A percentile compares a stretch with the other conserved stretches of the same genome.
Evolutionary conservation across 108 stramenopile species (phyloP).

Genomic region (Mediolabrus comicus): DNA sequence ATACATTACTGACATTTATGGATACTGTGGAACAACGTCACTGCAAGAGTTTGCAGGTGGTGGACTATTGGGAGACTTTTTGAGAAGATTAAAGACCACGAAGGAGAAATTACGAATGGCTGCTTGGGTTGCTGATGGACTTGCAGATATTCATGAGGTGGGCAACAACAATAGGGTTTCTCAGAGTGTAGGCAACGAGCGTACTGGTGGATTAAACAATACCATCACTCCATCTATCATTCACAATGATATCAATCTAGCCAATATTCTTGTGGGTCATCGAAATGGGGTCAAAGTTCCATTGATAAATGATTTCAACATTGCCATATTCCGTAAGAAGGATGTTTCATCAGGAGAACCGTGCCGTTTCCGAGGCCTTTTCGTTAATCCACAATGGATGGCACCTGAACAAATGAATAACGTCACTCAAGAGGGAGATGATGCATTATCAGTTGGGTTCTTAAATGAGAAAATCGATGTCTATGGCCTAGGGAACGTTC

Average conservation of each 20-base stretch:
- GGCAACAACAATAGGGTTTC: conserved; percentile 17
- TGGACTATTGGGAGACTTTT: conserved; percentile 27
- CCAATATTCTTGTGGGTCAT: conserved; percentile 60
- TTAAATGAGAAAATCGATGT: conserved; percentile 65
- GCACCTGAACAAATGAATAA: conserved; percentile 78
- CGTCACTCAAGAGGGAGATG: conserved; percentile 23
- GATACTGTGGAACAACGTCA: conserved; percentile 69
- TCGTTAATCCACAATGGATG: conserved; percentile 79
- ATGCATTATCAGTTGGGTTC: conserved; percentile 30
- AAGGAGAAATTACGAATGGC: conserved; percentile 67
- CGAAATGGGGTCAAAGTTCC: conserved; percentile 50
- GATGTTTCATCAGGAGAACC: conserved; percentile 47
- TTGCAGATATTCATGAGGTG: conserved; percentile 73
- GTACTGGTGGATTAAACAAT: conserved; percentile 53
- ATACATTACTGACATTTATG: conserved; percentile 71
- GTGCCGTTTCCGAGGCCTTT: conserved; percentile 73
- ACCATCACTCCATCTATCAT: conserved; percentile 43
- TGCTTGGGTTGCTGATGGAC: conserved; percentile 57
- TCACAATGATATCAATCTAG: conserved; percentile 80
- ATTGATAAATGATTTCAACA: conserved; percentile 85
- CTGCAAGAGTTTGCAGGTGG: conserved; percentile 45
- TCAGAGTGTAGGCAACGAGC: conserved; percentile 64
- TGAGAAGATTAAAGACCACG: conserved; percentile 25
- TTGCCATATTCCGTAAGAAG: conserved; percentile 77
- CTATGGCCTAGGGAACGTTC: conserved; percentile 63